Evolutionary conservation across 2,329 filamentous ascomycete species (phyloP), one percentile per base, ranked within the genome.

Genomic region (Colletotrichum phormii): DNA sequence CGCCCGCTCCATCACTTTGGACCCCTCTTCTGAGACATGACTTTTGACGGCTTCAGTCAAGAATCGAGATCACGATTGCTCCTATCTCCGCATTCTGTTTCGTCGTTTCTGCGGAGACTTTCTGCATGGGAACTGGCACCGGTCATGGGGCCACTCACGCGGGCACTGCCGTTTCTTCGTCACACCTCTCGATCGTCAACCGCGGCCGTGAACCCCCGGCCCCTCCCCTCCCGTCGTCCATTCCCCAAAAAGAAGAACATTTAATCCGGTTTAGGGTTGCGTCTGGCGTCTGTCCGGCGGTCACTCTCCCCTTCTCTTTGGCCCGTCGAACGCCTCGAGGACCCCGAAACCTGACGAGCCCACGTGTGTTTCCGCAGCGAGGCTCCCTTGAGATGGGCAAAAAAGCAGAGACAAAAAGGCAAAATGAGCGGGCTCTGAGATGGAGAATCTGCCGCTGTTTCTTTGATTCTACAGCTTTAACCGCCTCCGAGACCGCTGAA

Each of bases 381-480:
- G 24, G 18, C 58, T 24, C 37, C 13, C 37, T 42, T 15, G 15
- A 42, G 33, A 59, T 4, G 35, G 12, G 31, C 22, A 60, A 15
- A 60, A n/a, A 42, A 42, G 31, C 26, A 59, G 12, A 15, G 11
- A 31, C 12, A 11, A 4, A 60, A n/a, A 55, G 58, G n/a, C 22
- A 60, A 60, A 60, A 60, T 42, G 7, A 4, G 58, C 35, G 58
- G 35, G 4, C 35, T 60, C 13, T 42, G 15, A 2, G 18, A 49
- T 49, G 18, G 42, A 12, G 5, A n/a, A 33, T 49, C 18, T 22
- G 26, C 42, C 42, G 60, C 22, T 24, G 22, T 31, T 42, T 62
- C 18, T 12, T 18, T n/a, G 6, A 33, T 63, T 63, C n/a, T 63
- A 18, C 60, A 63, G 60, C 60, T 63, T 63, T 53, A 53, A 33